phyloP scores from a whole-genome alignment of 192 early-diverging fungal genomes.

The Coemansia sp. region DNA sequence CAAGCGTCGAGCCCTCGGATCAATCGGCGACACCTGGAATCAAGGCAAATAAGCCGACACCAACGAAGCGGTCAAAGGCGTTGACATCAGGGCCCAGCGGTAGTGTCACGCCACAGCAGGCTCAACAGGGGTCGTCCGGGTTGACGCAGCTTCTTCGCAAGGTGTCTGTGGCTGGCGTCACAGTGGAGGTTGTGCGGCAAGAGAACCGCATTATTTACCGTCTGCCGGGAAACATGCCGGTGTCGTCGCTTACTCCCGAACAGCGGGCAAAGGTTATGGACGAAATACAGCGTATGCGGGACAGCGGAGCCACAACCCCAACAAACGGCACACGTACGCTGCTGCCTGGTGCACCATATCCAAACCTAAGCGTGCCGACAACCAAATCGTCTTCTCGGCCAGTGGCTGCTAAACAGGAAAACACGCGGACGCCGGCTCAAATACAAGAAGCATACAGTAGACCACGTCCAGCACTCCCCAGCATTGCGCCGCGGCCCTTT shows the following conservation, averaged over 20 bases:
- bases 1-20: neutral
- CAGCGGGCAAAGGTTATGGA: conserved; percentile 50
- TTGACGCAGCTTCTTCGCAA: conserved; percentile 36
- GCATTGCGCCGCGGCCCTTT: conserved; percentile 20
- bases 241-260: conserved; percentile 49
- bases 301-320: conserved; percentile 9
- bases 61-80: neutral
- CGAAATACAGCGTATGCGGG: conserved; percentile 48
- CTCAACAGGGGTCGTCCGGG: neutral
- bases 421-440: neutral
- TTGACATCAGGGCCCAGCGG: neutral
- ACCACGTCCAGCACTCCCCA: conserved; percentile 22
- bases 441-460: conserved; percentile 11
- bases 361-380: neutral
- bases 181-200: conserved; percentile 51
- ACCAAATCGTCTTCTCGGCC: neutral
- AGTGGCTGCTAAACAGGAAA: neutral
- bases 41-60: neutral
- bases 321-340: neutral
- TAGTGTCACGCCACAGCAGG: too few relatives aligned
- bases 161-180: conserved; percentile 45
- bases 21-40: neutral
- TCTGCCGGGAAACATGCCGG: conserved; percentile 53
- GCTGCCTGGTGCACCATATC: neutral
- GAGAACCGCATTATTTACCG: conserved; percentile 50